Conservation (phyloP, 768 basidiomycete genomes). For the Hirschioporus abietinus region DNA sequence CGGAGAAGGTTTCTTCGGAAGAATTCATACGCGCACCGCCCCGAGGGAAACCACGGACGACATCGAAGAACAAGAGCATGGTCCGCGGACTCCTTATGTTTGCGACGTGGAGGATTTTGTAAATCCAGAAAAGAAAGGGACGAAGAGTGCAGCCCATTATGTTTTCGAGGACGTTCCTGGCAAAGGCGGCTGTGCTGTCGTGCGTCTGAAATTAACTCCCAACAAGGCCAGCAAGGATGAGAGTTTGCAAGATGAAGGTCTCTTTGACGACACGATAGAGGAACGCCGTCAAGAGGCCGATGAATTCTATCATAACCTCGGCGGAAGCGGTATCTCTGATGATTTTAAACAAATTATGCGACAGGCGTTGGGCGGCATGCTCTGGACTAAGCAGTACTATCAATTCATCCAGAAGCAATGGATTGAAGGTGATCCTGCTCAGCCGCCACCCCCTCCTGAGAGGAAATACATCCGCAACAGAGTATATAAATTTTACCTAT, state of each 20-base stretch:
- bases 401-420: conserved; percentile 95
- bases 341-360: conserved; percentile 95
- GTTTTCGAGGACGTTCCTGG: conserved; percentile 81
- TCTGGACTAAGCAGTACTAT: conserved; percentile 99
- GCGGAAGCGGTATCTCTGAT: conserved; percentile 80
- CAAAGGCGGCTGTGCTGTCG: conserved; percentile 90
- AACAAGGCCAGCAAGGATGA: conserved; percentile 65
- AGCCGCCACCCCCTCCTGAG: conserved; percentile 90
- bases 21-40: conserved; percentile 37
- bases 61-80: conserved; percentile 34
- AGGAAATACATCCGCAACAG: conserved; percentile 80
- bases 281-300: conserved; percentile 91
- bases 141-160: conserved; percentile 93
- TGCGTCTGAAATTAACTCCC: conserved; percentile 88
- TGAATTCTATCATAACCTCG: conserved; percentile 86
- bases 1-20: conserved; percentile 36
- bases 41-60: conserved; percentile 27
- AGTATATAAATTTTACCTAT: conserved; percentile 34
- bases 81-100: conserved; percentile 58
- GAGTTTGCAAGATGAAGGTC: conserved; percentile 79
- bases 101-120: conserved; percentile 50
- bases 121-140: conserved; percentile 83
- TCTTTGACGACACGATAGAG: conserved; percentile 87
- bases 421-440: conserved; percentile 92
- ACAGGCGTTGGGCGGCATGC: conserved; percentile 93